phyloP scores from a whole-genome alignment of 371 early-diverging fungal species.

The Massospora cicadina region DNA sequence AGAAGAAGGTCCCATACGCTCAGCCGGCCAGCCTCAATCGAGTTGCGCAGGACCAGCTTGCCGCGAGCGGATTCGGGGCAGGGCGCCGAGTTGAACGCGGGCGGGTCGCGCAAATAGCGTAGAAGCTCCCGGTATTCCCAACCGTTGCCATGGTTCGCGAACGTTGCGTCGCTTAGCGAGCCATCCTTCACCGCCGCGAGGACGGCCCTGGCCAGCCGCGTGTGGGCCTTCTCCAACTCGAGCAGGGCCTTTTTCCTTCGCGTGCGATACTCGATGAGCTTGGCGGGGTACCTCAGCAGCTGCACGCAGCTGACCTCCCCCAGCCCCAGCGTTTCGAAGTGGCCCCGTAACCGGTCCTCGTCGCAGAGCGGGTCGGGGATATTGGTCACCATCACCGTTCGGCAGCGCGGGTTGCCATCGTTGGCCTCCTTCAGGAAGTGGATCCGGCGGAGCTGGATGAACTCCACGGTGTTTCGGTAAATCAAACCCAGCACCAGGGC shows the following conservation, averaged over 20 bases:
- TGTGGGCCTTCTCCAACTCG: slow-evolving; percentile 19
- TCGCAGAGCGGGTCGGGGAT: slow-evolving; percentile 22
- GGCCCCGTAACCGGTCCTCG: slow-evolving; percentile 16
- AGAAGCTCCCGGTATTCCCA: slow-evolving; percentile 2
- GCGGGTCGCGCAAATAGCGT: not conserved
- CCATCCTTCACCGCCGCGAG: slow-evolving; percentile 14
- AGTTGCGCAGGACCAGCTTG: slow-evolving; percentile 9
- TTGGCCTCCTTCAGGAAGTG: slow-evolving; percentile 13
- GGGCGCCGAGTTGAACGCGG: not conserved
- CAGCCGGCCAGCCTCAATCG: slow-evolving; percentile 9
- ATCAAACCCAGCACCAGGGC: slow-evolving; percentile 26
- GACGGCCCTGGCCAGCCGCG: slow-evolving; percentile 18
- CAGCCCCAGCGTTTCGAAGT: slow-evolving; percentile 20
- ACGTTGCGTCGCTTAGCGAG: not conserved
- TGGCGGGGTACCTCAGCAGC: slow-evolving; percentile 17
- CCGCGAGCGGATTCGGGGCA: not conserved
- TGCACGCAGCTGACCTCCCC: slow-evolving; percentile 23
- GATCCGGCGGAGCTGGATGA: slow-evolving; percentile 20
- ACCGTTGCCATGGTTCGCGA: slow-evolving; percentile 2
- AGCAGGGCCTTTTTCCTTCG: slow-evolving; percentile 13
- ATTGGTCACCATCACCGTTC: slow-evolving; percentile 21
- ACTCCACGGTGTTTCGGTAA: slow-evolving; percentile 27
- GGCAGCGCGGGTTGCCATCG: slow-evolving; percentile 13
- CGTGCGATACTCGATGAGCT: slow-evolving; percentile 8
- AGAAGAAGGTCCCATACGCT: slow-evolving; percentile 13